Evolutionary conservation across 225 moss, liverwort and hornwort genomes (phyloP).

Genomic region (Climacium dendroides): DNA sequence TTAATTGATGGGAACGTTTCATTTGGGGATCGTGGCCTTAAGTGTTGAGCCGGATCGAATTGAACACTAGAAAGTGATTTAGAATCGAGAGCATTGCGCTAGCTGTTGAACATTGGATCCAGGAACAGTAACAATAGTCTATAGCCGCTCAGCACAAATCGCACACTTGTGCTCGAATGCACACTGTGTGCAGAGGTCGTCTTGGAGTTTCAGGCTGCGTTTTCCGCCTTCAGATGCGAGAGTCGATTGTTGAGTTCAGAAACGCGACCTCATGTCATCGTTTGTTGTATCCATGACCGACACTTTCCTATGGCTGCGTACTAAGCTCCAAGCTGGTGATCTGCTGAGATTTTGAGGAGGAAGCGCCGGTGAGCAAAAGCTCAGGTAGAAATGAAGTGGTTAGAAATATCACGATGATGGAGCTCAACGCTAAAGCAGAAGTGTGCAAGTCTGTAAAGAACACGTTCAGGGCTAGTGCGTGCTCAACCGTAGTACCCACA

Average conservation of each 20-base stretch:
- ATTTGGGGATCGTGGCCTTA: background rate
- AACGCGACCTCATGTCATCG: background rate
- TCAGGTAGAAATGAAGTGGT: no score
- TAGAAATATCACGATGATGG: no score
- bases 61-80: no score
- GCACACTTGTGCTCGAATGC: background rate
- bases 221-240: background rate
- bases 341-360: no score
- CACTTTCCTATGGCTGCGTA: no score
- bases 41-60: background rate
- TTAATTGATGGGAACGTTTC: background rate
- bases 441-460: no score
- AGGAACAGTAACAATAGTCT: background rate
- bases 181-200: background rate
- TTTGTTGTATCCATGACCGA: background rate
- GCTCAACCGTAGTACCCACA: no score
- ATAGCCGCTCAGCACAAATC: background rate
- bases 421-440: no score
- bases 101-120: background rate
- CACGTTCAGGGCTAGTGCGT: no score
- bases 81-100: no score
- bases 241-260: background rate
- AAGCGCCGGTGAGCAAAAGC: no score
- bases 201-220: background rate
- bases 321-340: no score